These are phyloP conservation scores for Phytopythium chamaehyphon DNA, from an alignment of 352 stramenopile species.

Conservation along the genomic window DNA sequence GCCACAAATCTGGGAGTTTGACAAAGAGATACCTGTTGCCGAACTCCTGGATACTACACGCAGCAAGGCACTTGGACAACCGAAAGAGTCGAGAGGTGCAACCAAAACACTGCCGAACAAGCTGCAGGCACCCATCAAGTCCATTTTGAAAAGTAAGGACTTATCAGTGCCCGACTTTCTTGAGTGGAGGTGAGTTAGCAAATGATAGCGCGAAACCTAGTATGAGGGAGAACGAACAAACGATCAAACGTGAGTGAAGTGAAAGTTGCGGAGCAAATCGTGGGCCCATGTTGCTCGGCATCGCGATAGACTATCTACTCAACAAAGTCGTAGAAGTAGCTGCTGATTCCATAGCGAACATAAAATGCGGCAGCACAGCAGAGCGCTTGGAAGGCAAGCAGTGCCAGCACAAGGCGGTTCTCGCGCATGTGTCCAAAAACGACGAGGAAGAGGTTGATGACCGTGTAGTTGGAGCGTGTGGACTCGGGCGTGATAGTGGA, in stretches of 20 bases:
- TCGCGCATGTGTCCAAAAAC: slow-evolving; percentile 83
- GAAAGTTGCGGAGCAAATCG: not conserved
- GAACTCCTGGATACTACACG: slow-evolving; percentile 39
- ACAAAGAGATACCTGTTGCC: slow-evolving; percentile 21
- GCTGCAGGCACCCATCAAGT: slow-evolving; percentile 34
- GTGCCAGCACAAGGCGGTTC: slow-evolving; percentile 52
- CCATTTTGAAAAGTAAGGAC: slow-evolving; percentile 42
- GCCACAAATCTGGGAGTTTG: slow-evolving; percentile 43
- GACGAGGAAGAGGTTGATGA: slow-evolving; percentile 87
- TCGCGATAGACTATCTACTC: slow-evolving; percentile 19
- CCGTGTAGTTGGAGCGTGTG: slow-evolving; percentile 82
- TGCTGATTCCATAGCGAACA: slow-evolving; percentile 79
- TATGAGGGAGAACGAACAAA: not conserved
- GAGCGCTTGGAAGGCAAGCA: slow-evolving; percentile 74
- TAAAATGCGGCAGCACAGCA: slow-evolving; percentile 77
- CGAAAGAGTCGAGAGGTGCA: not conserved
- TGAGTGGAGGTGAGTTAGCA: no score
- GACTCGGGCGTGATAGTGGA: slow-evolving; percentile 89
- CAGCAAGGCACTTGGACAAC: slow-evolving; percentile 23
- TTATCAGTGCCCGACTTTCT: slow-evolving; percentile 18
- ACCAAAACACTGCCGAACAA: slow-evolving; percentile 34
- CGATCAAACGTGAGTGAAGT: not conserved
- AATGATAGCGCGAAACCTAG: no score
- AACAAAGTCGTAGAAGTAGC: slow-evolving; percentile 88
- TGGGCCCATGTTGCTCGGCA: no score